These are phyloP conservation scores for Mucuna pruriens DNA, from an alignment of 306 rosid genomes.

Conservation along the genomic window DNA sequence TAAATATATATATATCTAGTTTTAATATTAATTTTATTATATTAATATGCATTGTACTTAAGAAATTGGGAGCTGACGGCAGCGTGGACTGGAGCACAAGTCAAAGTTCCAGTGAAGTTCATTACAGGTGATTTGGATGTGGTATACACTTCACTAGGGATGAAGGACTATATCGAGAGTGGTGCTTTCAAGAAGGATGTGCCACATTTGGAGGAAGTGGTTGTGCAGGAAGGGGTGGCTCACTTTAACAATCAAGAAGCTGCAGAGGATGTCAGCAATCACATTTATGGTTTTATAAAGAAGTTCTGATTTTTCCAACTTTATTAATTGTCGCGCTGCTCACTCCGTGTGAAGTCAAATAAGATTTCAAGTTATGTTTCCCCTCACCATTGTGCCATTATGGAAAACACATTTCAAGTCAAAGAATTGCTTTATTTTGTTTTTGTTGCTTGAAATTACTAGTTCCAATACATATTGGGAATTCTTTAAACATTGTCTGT, in stretches of 20 bases:
- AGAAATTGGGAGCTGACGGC: constrained; percentile 49
- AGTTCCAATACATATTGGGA: not conserved
- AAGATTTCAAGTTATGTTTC: not conserved
- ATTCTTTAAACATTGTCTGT: too few species aligned
- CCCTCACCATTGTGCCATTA: not conserved
- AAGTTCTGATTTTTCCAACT: constrained; percentile 26
- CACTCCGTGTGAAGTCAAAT: too few species aligned
- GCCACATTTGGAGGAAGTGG: constrained; percentile 44
- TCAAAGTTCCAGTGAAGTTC: constrained; percentile 43
- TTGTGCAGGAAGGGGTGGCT: constrained; percentile 42
- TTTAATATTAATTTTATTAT: too few species aligned
- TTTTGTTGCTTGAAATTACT: not conserved
- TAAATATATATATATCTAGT: too few species aligned
- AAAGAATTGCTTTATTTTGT: not conserved
- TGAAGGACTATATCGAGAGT: constrained; percentile 31
- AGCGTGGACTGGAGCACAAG: constrained; percentile 36
- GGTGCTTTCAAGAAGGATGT: constrained; percentile 48
- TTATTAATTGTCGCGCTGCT: not conserved
- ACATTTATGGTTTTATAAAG: constrained; percentile 37
- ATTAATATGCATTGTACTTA: too few species aligned
- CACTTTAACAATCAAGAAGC: constrained; percentile 50
- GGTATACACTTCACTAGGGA: constrained; percentile 23
- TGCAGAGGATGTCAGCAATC: constrained; percentile 34
- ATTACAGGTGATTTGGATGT: constrained; percentile 44
- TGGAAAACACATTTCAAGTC: too few species aligned